Evolutionary conservation across 176 grass and related monocot species (phyloP).

Genomic region (Oryza rufipogon): DNA sequence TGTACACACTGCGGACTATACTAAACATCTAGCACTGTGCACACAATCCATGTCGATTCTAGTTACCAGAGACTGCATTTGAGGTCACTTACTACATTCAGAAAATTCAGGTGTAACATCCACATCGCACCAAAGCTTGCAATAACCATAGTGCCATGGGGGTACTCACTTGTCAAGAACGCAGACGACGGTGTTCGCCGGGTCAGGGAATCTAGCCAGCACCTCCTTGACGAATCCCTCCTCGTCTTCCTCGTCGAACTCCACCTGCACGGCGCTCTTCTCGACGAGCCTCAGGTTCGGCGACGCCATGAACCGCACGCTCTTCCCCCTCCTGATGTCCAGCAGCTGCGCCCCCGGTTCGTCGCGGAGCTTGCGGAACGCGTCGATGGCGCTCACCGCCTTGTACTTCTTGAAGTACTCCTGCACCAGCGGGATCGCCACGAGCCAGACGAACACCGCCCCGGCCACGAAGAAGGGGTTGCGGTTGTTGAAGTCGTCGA

Average conservation of each 20-base stretch:
- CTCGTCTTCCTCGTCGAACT: slow-evolving; percentile 76
- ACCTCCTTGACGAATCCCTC: slow-evolving; percentile 63
- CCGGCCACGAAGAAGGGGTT: slow-evolving; percentile 90
- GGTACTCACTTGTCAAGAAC: slow-evolving; percentile 91
- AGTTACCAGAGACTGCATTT: background rate
- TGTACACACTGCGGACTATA: background rate
- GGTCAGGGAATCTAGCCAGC: slow-evolving; percentile 62
- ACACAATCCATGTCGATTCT: background rate
- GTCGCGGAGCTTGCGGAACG: slow-evolving; percentile 81
- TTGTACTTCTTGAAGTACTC: slow-evolving; percentile 88
- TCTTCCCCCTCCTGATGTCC: slow-evolving; percentile 82
- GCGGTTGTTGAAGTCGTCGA: slow-evolving; percentile 89
- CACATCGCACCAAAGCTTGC: background rate
- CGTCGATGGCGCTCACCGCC: slow-evolving; percentile 74
- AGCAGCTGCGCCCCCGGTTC: slow-evolving; percentile 77
- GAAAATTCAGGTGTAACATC: background rate
- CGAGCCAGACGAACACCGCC: slow-evolving; percentile 78
- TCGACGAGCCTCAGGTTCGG: slow-evolving; percentile 84
- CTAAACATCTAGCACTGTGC: background rate
- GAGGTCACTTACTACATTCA: background rate
- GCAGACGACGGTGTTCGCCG: slow-evolving; percentile 73
- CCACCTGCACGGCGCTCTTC: slow-evolving; percentile 67
- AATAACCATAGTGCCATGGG: background rate
- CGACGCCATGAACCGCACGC: slow-evolving; percentile 76
- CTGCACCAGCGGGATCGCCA: slow-evolving; percentile 74